Evolutionary conservation across 805 yeast species (phyloP).

Genomic region (Saccharomycopsis fibuligera): DNA sequence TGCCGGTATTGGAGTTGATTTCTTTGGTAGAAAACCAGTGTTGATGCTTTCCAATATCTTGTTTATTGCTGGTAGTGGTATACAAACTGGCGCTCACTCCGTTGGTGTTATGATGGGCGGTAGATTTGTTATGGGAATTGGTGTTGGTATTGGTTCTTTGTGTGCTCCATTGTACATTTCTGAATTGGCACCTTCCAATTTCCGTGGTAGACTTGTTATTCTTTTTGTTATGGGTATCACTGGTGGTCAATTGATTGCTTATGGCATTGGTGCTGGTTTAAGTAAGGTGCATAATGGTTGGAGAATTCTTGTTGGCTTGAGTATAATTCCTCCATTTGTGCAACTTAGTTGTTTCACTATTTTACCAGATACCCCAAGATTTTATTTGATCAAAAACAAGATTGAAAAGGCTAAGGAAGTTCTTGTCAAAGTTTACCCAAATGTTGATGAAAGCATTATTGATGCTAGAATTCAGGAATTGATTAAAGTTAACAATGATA

Average conservation of each 20-base stretch:
- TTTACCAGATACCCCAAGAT: constrained; percentile 95
- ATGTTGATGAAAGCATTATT: constrained; percentile 58
- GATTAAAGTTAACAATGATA: constrained; percentile 37
- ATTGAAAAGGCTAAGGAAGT: constrained; percentile 62
- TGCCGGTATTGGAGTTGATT: constrained; percentile 81
- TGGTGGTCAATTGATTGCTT: constrained; percentile 92
- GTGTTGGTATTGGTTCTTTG: constrained; percentile 91
- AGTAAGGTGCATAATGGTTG: constrained; percentile 73
- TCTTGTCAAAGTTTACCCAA: constrained; percentile 52
- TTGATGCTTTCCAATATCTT: constrained; percentile 75
- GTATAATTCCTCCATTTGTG: constrained; percentile 77
- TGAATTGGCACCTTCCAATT: constrained; percentile 87
- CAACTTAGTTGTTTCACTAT: constrained; percentile 75
- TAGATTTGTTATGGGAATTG: constrained; percentile 89
- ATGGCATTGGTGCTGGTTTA: constrained; percentile 88
- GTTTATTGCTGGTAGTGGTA: constrained; percentile 76
- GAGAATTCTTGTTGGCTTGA: constrained; percentile 87
- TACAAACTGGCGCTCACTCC: constrained; percentile 74
- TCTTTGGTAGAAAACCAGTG: constrained; percentile 78
- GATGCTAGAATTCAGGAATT: constrained; percentile 65
- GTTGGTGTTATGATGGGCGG: constrained; percentile 93
- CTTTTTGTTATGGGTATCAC: constrained; percentile 86
- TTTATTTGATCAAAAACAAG: constrained; percentile 64
- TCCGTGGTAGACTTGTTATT: constrained; percentile 86
- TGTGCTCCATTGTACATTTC: constrained; percentile 91